Evolutionary conservation across 2,329 filamentous ascomycete species (phyloP), one percentile per base, ranked within the genome.

Genomic region (Ceratocystis huliohia): DNA sequence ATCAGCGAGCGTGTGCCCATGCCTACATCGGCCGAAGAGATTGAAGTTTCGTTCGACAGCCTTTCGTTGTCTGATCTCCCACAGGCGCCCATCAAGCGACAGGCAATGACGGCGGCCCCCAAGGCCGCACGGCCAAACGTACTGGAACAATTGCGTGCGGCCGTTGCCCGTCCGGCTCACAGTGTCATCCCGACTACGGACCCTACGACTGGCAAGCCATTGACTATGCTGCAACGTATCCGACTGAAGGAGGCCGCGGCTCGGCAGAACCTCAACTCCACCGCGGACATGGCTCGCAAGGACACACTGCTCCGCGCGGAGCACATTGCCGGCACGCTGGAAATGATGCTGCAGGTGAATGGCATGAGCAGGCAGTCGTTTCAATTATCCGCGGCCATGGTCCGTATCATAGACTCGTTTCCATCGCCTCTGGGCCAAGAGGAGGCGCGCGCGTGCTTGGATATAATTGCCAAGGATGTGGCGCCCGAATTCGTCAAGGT

Each of bases 161-260:
- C 73, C 15, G 71, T 74, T 68, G 61, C 71, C 68, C 71, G 71
- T 45, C 59, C 73, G 69, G 64, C 72, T 69, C 45, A 73, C 72
- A 66, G 64, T 20, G 6, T 70, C 65, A 71, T 71, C 56, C 70
- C 74, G 3, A 67, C 74, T 0, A 70, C 75, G 66, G 70, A 76
- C 46, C 81, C 80, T 68, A 69, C 76, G 1, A 78, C 79, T 63
- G 79, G 76, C 56, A 74, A 75, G 59, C 79, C 85, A 76, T 85
- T 88, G 77, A 84, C 83, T 65, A 82, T 95, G 28, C 80, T 94
- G 67, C 88, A 92, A 74, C 86, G 88, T 62, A 83, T 95, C 69
- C 86, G 88, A 69, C 79, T 82, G 65, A 93, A 93, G 77, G 83
- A 88, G 70, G 74, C 81, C 70, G 78, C 82, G 73, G 81, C 82